A percentile compares a stretch with the other conserved stretches of the same genome.
phyloP scores from a whole-genome alignment of 768 basidiomycete genomes.

The Krasilnikovozyma curviuscula region DNA sequence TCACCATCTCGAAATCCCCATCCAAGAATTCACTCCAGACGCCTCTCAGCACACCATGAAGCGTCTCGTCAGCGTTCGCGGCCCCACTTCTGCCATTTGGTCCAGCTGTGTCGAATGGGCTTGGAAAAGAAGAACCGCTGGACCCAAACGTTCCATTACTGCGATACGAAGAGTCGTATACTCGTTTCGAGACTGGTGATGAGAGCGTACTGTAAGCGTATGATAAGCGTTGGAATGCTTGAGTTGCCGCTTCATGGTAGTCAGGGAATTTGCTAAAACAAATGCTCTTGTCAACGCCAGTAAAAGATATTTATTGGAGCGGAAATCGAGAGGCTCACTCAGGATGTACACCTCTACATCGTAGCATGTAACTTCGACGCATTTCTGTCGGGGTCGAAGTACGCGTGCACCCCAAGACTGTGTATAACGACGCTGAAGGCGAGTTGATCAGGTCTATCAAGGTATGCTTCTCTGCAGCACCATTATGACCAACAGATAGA shows the following conservation, averaged over 20 bases:
- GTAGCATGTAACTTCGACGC: constrained; percentile 52
- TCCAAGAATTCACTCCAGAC: constrained; percentile 62
- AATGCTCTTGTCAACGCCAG: neutral
- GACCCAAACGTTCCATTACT: neutral
- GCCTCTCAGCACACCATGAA: constrained; percentile 49
- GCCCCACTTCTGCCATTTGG: constrained; percentile 29
- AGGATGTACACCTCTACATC: constrained; percentile 64
- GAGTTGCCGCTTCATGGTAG: constrained; percentile 48
- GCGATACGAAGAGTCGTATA: constrained; percentile 37
- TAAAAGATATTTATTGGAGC: neutral
- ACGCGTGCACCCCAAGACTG: constrained; percentile 46
- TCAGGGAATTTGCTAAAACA: constrained; percentile 52
- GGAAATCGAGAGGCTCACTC: constrained; percentile 39
- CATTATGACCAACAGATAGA: no score
- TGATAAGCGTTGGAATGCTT: constrained; percentile 70
- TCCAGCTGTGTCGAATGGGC: neutral
- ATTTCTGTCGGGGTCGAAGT: constrained; percentile 42
- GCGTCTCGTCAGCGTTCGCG: constrained; percentile 55
- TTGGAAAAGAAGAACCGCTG: neutral
- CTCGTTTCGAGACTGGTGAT: constrained; percentile 44
- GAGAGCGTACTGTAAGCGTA: constrained; percentile 65
- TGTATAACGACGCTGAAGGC: constrained; percentile 35
- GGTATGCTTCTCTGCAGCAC: no score
- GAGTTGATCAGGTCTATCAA: constrained; percentile 7
- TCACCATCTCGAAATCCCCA: constrained; percentile 69